These are phyloP conservation scores for Petunia secreta DNA, from an alignment of 257 asterid genomes.

Conservation along the genomic window DNA sequence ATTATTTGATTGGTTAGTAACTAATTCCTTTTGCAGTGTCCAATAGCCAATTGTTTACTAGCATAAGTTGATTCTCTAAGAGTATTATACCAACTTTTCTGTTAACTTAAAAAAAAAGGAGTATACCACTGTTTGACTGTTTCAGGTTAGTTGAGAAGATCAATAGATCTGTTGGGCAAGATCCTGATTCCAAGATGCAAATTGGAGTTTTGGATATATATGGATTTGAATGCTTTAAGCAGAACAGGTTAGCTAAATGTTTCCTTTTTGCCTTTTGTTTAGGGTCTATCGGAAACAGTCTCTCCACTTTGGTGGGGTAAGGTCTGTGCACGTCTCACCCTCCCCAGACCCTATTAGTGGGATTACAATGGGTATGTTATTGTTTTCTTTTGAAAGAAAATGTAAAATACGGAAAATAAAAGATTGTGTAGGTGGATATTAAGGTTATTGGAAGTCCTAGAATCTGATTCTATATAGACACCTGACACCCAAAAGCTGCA, in stretches of 20 bases:
- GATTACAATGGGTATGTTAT: too few relatives aligned
- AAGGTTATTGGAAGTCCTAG: background rate
- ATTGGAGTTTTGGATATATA: slow-evolving; percentile 97
- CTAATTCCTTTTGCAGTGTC: slow-evolving; percentile 23
- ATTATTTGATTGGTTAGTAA: slow-evolving; percentile 87
- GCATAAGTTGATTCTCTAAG: slow-evolving; percentile 17
- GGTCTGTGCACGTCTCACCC: too few relatives aligned
- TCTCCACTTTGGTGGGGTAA: too few relatives aligned
- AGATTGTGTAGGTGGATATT: slow-evolving; percentile 5
- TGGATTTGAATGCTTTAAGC: slow-evolving; percentile 96
- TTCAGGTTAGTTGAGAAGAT: slow-evolving; percentile 98
- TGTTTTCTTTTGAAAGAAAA: background rate
- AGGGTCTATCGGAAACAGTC: too few relatives aligned
- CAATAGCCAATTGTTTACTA: slow-evolving; percentile 20
- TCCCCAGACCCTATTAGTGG: too few relatives aligned
- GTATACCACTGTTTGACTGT: background rate
- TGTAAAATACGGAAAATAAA: background rate
- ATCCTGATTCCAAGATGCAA: slow-evolving; percentile 77
- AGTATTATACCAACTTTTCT: background rate
- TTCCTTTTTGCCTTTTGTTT: slow-evolving; percentile 3
- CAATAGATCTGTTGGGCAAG: slow-evolving; percentile 97
- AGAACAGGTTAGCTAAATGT: slow-evolving; percentile 62
- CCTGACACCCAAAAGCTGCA: background rate
- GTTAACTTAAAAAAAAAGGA: background rate
- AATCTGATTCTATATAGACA: background rate